These are phyloP conservation scores for Solanum gracilifrons DNA, from an alignment of 257 asterid species.

Conservation along the genomic window DNA sequence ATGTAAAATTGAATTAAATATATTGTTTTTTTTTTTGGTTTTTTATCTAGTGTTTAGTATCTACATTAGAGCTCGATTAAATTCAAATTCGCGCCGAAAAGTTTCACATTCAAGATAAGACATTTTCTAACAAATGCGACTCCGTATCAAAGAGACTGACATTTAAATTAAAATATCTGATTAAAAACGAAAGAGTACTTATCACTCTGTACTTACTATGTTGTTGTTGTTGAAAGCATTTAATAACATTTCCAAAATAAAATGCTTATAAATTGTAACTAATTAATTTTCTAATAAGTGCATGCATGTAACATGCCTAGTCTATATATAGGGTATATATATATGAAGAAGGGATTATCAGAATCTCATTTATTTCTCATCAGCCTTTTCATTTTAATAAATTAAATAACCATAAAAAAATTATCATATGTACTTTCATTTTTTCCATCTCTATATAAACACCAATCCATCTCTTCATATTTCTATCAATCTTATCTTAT, in stretches of 20 bases:
- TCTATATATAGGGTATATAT: not conserved
- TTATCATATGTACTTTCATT: not conserved
- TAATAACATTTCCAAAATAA: not conserved
- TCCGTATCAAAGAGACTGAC: too few relatives aligned
- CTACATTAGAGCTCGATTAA: not conserved
- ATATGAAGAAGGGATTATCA: not conserved
- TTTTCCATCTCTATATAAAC: conserved; percentile 11
- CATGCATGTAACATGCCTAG: not conserved
- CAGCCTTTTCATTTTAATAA: not conserved
- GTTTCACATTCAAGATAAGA: fast-evolving
- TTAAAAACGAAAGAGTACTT: too few relatives aligned
- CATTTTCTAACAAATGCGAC: fast-evolving
- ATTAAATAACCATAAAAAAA: not conserved
- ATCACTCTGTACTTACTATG: not conserved
- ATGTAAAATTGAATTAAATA: not conserved
- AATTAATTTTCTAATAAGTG: not conserved
- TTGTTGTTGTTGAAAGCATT: not conserved
- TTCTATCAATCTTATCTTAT: not conserved
- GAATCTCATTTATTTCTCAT: not conserved
- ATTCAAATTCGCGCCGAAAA: fast-evolving
- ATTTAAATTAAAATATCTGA: too few relatives aligned
- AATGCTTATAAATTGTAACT: not conserved
- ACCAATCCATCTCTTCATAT: conserved; percentile 10
- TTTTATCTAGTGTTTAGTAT: too few relatives aligned
- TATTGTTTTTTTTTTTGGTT: too few relatives aligned